Evolutionary conservation across 176 grass and related monocot genomes (phyloP).

Genomic region (Oryza glaberrima): DNA sequence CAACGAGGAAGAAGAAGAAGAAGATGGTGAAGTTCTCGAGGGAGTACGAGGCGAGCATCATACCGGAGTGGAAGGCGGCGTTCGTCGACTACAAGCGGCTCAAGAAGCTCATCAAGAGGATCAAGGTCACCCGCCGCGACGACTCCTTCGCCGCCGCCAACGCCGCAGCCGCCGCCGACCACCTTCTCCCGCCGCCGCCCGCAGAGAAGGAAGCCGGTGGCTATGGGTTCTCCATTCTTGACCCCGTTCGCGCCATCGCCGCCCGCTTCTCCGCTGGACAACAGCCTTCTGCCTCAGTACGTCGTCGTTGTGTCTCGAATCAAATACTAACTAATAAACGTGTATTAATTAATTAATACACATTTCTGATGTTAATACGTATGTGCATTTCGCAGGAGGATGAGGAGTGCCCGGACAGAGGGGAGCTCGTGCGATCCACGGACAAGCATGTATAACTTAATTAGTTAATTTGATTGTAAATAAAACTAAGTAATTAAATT

Average conservation of each 20-base stretch:
- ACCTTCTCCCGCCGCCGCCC: not conserved
- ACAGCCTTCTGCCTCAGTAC: slow-evolving; percentile 10
- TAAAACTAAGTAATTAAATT: no score
- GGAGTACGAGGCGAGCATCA: slow-evolving; percentile 84
- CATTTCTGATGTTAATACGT: slow-evolving; percentile 17
- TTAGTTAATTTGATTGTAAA: no score
- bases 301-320: not conserved
- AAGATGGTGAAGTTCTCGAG: slow-evolving; percentile 94
- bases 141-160: not conserved
- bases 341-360: not conserved
- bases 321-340: not conserved
- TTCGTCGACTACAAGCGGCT: slow-evolving; percentile 86
- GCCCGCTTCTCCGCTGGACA: slow-evolving; percentile 32
- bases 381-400: slow-evolving; percentile 28
- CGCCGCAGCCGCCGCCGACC: not conserved
- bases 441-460: slow-evolving; percentile 58
- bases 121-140: slow-evolving; percentile 55
- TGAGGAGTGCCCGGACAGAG: slow-evolving; percentile 50
- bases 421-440: slow-evolving; percentile 58
- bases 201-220: not conserved
- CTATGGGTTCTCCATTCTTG: slow-evolving; percentile 69
- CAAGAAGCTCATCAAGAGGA: slow-evolving; percentile 84
- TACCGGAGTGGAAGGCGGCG: slow-evolving; percentile 67
- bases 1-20: not conserved
- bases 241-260: slow-evolving; percentile 67